Evolutionary conservation across 2,329 filamentous ascomycete species (phyloP).

Genomic region (Ophiocordyceps robertsii): DNA sequence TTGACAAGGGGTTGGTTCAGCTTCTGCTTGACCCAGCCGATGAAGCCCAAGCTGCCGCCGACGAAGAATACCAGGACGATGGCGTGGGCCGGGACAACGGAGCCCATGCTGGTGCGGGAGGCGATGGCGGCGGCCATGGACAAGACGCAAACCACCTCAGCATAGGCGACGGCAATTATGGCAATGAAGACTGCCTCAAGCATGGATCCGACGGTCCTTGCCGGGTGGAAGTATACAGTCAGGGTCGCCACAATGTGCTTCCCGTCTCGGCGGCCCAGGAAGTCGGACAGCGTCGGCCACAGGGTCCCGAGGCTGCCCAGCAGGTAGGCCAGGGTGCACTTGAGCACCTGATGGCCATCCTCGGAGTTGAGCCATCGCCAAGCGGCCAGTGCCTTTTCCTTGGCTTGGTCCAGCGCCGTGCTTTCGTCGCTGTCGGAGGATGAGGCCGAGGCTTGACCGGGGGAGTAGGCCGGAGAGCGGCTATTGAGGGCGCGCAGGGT

Average conservation of each 20-base stretch:
- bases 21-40: constrained; percentile 77
- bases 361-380: constrained; percentile 55
- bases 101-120: constrained; percentile 53
- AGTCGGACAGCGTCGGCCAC: constrained; percentile 54
- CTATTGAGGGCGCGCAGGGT: constrained; percentile 48
- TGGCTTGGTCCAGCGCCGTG: constrained; percentile 6
- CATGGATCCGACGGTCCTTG: constrained; percentile 78
- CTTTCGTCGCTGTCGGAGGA: constrained; percentile 6
- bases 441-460: constrained; percentile 6
- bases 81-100: constrained; percentile 60
- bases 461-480: constrained; percentile 10
- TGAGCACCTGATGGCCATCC: constrained; percentile 67
- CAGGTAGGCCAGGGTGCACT: constrained; percentile 83
- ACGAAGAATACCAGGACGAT: constrained; percentile 74
- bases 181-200: constrained; percentile 70
- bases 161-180: constrained; percentile 63
- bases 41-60: constrained; percentile 72
- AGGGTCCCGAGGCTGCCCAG: constrained; percentile 81
- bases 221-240: constrained; percentile 90
- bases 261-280: constrained; percentile 73
- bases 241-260: constrained; percentile 92
- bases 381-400: constrained; percentile 22
- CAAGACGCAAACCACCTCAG: constrained; percentile 54
- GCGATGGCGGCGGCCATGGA: constrained; percentile 84
- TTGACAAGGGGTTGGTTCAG: constrained; percentile 70